A percentile compares a stretch with the other conserved stretches of the same genome.
Evolutionary conservation across 352 stramenopile genomes (phyloP).

Genomic region (Globisporangium cystogenes): DNA sequence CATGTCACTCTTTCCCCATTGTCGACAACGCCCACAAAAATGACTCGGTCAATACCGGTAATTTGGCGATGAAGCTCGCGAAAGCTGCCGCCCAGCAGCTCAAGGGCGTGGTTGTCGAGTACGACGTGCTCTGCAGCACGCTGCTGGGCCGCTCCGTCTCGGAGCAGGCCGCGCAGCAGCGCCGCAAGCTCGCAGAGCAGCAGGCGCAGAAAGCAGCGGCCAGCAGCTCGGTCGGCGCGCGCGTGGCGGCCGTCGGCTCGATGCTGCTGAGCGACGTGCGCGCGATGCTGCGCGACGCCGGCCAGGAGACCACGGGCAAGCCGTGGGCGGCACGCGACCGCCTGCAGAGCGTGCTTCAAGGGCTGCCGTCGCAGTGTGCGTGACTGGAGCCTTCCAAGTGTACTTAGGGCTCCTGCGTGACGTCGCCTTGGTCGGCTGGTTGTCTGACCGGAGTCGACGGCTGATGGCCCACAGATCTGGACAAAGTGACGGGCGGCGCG

Average conservation of each 20-base stretch:
- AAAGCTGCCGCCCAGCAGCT: slow-evolving; percentile 59
- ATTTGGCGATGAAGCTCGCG: slow-evolving; percentile 70
- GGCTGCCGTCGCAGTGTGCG: slow-evolving; percentile 49
- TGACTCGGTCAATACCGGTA: no score
- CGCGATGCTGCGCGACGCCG: slow-evolving; percentile 51
- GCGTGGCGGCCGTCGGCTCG: slow-evolving; percentile 22
- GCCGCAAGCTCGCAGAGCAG: slow-evolving; percentile 11
- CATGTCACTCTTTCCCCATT: no score
- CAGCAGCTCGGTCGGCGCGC: slow-evolving; percentile 19
- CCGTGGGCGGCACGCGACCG: slow-evolving; percentile 60
- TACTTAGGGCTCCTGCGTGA: no score
- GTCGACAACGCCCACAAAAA: no score
- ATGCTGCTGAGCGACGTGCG: slow-evolving; percentile 69
- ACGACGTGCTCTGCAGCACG: slow-evolving; percentile 72
- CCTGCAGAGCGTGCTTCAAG: slow-evolving; percentile 54
- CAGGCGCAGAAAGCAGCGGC: slow-evolving; percentile 18
- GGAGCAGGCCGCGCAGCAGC: slow-evolving; percentile 28
- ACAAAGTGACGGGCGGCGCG: slow-evolving; percentile 37
- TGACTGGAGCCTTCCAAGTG: no score
- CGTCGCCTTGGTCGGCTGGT: no score
- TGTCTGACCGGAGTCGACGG: no score
- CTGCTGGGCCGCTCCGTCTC: slow-evolving; percentile 38
- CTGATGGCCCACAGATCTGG: slow-evolving; percentile 25
- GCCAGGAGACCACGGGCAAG: slow-evolving; percentile 56
- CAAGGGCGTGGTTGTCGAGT: slow-evolving; percentile 74